Percentiles rank a stretch among this genome's conserved stretches.
Evolutionary conservation across 441 rosid genomes (phyloP).

Genomic region (Erodium texanum): DNA sequence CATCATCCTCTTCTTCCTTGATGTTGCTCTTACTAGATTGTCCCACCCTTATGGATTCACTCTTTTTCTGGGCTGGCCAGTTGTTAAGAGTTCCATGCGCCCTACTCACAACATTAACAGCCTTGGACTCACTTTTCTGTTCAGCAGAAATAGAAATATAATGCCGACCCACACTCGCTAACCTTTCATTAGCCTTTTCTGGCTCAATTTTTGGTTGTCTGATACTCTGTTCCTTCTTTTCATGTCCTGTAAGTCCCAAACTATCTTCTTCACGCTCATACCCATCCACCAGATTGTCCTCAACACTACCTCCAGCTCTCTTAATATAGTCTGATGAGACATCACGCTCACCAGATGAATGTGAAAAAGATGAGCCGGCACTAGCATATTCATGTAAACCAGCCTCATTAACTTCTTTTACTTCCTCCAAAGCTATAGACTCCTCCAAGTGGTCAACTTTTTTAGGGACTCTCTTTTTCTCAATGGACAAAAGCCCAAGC

Average conservation of each 20-base stretch:
- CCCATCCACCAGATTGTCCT: slow-evolving; percentile 21
- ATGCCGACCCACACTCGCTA: slow-evolving; percentile 33
- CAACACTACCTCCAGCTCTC: slow-evolving; percentile 8
- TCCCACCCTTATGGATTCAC: neutral
- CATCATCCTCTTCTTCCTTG: slow-evolving; percentile 36
- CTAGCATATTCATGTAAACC: slow-evolving; percentile 30
- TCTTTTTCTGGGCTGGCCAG: neutral
- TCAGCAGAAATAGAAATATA: slow-evolving; percentile 27
- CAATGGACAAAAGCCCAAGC: slow-evolving; percentile 69
- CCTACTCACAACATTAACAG: neutral
- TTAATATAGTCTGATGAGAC: slow-evolving; percentile 23
- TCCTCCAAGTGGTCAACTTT: slow-evolving; percentile 18
- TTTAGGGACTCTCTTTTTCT: slow-evolving; percentile 38
- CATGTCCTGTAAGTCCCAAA: slow-evolving; percentile 17
- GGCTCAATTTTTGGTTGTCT: slow-evolving; percentile 25
- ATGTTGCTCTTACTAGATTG: slow-evolving; percentile 3
- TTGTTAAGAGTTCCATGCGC: neutral
- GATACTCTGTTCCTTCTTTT: slow-evolving; percentile 21
- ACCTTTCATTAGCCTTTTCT: slow-evolving; percentile 25
- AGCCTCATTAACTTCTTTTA: slow-evolving; percentile 9
- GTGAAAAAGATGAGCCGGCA: slow-evolving; percentile 44
- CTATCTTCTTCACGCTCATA: slow-evolving; percentile 20
- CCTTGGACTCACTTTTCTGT: slow-evolving; percentile 14
- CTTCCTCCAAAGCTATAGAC: slow-evolving; percentile 5
- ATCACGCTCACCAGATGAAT: slow-evolving; percentile 22